These are phyloP conservation scores for Thelonectria rubi DNA, from an alignment of 2,329 filamentous ascomycete genomes.

Conservation along the genomic window DNA sequence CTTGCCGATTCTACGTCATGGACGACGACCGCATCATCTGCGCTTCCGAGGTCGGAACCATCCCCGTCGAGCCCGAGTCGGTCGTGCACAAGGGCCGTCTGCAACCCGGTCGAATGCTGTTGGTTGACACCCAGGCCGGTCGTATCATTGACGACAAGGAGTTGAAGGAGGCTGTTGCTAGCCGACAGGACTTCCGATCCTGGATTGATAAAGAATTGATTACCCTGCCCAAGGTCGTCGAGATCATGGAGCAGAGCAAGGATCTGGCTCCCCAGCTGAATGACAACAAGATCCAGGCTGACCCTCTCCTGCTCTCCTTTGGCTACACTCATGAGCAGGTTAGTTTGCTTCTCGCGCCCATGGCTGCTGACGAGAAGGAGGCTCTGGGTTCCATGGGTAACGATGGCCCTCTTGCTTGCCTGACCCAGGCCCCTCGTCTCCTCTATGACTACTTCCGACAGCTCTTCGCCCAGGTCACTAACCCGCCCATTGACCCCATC, in stretches of 20 bases:
- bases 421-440: conserved; percentile 87
- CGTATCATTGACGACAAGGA: conserved; percentile 95
- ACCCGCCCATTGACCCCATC: conserved; percentile 96
- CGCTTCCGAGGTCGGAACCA: conserved; percentile 95
- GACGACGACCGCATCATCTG: conserved; percentile 98
- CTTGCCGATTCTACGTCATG: conserved; percentile 96
- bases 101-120: conserved; percentile 93
- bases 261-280: conserved; percentile 76
- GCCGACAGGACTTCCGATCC: conserved; percentile 83
- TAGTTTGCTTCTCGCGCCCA: conserved; percentile 87
- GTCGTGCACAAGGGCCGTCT: conserved; percentile 93
- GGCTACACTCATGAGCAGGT: conserved; percentile 97
- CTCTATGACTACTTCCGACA: conserved; percentile 98
- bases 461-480: conserved; percentile 97
- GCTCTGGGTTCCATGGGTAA: conserved; percentile 98
- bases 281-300: conserved; percentile 78
- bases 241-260: conserved; percentile 66
- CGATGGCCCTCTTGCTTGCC: conserved; percentile 89
- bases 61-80: conserved; percentile 87
- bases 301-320: conserved; percentile 84
- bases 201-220: conserved; percentile 91
- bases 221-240: conserved; percentile 78
- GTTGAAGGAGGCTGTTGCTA: conserved; percentile 88
- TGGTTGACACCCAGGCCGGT: conserved; percentile 88
- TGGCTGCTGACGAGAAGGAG: conserved; percentile 98